These are phyloP conservation scores for Diutina neorugosa DNA, from an alignment of 1,139 yeast genomes.

Conservation along the genomic window DNA sequence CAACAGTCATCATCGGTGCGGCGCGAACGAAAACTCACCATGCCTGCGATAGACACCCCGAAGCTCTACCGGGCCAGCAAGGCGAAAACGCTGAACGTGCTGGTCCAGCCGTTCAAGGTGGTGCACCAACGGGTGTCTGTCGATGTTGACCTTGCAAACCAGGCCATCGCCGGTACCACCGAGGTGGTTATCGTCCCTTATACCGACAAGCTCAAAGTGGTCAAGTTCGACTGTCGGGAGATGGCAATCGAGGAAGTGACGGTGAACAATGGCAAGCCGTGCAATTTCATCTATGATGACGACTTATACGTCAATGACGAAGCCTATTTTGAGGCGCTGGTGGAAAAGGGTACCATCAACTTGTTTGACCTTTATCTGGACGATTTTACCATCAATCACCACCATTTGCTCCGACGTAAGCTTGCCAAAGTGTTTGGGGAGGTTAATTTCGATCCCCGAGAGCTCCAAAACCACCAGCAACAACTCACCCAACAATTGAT, in stretches of 20 bases:
- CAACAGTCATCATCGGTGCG: background rate
- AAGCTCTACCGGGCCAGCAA: slow-evolving; percentile 6
- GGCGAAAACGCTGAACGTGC: slow-evolving; percentile 7
- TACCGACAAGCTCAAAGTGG: slow-evolving; percentile 40
- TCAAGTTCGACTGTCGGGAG: slow-evolving; percentile 75
- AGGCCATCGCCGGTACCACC: slow-evolving; percentile 56
- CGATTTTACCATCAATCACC: slow-evolving; percentile 40
- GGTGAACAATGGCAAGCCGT: slow-evolving; percentile 35
- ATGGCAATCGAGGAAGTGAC: slow-evolving; percentile 50
- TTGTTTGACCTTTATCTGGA: slow-evolving; percentile 32
- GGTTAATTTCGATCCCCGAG: slow-evolving; percentile 21
- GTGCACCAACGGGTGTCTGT: slow-evolving; percentile 53
- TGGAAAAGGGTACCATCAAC: slow-evolving; percentile 16
- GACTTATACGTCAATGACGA: slow-evolving; percentile 28
- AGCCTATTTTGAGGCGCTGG: slow-evolving; percentile 14
- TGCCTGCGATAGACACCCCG: slow-evolving; percentile 8
- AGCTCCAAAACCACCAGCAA: background rate
- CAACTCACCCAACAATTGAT: background rate
- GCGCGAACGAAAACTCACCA: background rate
- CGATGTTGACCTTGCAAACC: slow-evolving; percentile 51
- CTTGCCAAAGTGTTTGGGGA: slow-evolving; percentile 52
- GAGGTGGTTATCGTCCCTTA: slow-evolving; percentile 74
- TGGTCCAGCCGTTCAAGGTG: slow-evolving; percentile 8
- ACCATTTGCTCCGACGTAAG: slow-evolving; percentile 52
- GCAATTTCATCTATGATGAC: slow-evolving; percentile 28